Evolutionary conservation across 257 asterid species (phyloP), one percentile per base, ranked within the genome.

Genomic region (Scutellaria minor): DNA sequence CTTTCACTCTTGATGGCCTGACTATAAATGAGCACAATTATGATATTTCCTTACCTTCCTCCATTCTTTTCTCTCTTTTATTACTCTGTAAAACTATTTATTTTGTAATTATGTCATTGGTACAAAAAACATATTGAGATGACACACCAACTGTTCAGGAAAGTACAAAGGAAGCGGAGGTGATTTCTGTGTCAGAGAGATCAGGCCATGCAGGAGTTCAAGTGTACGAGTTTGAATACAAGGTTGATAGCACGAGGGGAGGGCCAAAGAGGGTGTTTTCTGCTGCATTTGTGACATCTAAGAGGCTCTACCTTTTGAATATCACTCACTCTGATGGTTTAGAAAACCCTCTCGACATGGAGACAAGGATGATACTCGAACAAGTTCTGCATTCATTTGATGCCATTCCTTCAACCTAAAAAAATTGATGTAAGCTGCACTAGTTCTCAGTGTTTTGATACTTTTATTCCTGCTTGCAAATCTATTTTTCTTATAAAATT

Each of bases 221-320:
- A 83, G 95, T 94, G 37, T 94, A 89, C 15, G 99, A 94, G 84
- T 83, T 94, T 77, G 99, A 94, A 73, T 94, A 94, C 85, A 88
- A 74, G 81, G 68, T 94, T 18, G 99, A 94, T 75, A 94, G 99
- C 87, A 85, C 89, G 15, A 81, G 97, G 61, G 97, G 97, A 66
- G 99, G 97, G 66, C 80, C 73, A 79, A 94, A 94, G 86, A 85
- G 97, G 83, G 85, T 94, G 5, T 86, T 94, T 79, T 81, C 97
- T 62, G 97, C 96, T 67, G 97, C 99, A 44, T 91, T 94, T 71
- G 97, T 87, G 54, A 67, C 85, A 2, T 87, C 97, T 9, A 90
- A 86, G 75, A 91, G 76, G 85, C 97, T 94, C 77, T 94, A 85
- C 82, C 91, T 94, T 73, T 71, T 94, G 71, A 94, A 88, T 58